Evolutionary conservation across 2,329 filamentous ascomycete genomes (phyloP).

Genomic region (Fusarium tupiense): DNA sequence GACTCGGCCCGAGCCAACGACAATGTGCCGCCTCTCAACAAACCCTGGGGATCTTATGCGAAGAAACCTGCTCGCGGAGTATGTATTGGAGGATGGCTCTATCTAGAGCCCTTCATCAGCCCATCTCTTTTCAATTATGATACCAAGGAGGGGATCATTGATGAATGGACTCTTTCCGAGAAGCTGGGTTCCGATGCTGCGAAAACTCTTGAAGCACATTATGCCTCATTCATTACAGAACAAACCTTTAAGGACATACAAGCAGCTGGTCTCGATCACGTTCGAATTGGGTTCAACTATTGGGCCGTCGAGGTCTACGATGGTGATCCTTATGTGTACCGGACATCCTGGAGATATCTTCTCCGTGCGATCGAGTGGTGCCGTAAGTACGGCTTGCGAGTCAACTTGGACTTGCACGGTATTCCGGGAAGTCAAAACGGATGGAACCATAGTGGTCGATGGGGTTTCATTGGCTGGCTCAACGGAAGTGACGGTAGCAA

Average conservation of each 20-base stretch:
- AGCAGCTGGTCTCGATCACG: constrained; percentile 90
- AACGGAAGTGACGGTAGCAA: constrained; percentile 85
- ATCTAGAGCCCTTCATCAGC: constrained; percentile 93
- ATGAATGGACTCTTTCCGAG: constrained; percentile 84
- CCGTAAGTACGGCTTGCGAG: constrained; percentile 87
- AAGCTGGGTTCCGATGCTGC: constrained; percentile 74
- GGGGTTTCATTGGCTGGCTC: constrained; percentile 85
- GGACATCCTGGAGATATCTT: constrained; percentile 92
- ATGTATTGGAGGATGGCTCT: constrained; percentile 94
- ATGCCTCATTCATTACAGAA: constrained; percentile 87
- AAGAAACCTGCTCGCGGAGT: constrained; percentile 86
- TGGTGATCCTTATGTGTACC: constrained; percentile 85
- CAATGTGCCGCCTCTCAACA: constrained; percentile 79
- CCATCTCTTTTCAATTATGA: constrained; percentile 86
- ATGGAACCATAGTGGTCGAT: constrained; percentile 93
- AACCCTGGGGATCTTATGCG: constrained; percentile 80
- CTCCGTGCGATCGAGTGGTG: constrained; percentile 93
- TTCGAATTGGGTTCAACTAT: constrained; percentile 95
- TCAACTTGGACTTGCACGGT: constrained; percentile 94
- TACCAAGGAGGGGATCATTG: constrained; percentile 72
- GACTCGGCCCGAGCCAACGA: constrained; percentile 82
- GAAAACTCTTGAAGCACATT: constrained; percentile 86
- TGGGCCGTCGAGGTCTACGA: constrained; percentile 91
- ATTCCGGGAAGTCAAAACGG: constrained; percentile 94
- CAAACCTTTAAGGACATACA: constrained; percentile 85